Conservation (phyloP, 495 filamentous ascomycete species). For the Hypoxylon rickii region DNA sequence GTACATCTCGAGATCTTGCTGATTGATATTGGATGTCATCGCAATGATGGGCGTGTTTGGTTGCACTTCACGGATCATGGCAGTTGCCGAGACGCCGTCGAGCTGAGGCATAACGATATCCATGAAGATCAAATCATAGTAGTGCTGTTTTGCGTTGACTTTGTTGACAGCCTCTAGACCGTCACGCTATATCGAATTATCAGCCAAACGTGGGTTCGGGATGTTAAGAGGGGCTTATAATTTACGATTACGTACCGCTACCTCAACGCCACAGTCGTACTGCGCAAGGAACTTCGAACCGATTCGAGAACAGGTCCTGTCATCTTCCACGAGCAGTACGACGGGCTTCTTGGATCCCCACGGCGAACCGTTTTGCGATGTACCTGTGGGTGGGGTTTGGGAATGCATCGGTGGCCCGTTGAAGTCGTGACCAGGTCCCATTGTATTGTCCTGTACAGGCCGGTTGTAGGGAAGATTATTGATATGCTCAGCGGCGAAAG, state of each 20-base stretch:
- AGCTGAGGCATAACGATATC: conserved; percentile 99
- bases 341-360: conserved; percentile 82
- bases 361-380: conserved; percentile 40
- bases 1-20: conserved; percentile 96
- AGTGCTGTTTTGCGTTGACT: conserved; percentile 71
- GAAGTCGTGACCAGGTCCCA: conserved; percentile 30
- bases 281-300: conserved; percentile 91
- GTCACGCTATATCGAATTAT: conserved; percentile 65
- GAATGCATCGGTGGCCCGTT: conserved; percentile 34
- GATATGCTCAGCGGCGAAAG: conserved; percentile 91
- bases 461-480: conserved; percentile 86
- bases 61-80: conserved; percentile 89
- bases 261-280: conserved; percentile 87
- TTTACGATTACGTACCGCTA: conserved; percentile 69
- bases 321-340: conserved; percentile 93
- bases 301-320: conserved; percentile 90
- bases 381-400: conserved; percentile 33
- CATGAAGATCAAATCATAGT: conserved; percentile 95
- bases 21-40: conserved; percentile 98
- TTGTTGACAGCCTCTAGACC: conserved; percentile 93
- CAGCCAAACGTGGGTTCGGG: conserved; percentile 33
- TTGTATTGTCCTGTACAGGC: conserved; percentile 42
- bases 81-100: conserved; percentile 92
- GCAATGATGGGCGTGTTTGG: conserved; percentile 87
- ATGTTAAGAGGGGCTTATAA: background rate